Evolutionary conservation across 768 basidiomycete species (phyloP).

Genomic region (Pleurotus platypus): DNA sequence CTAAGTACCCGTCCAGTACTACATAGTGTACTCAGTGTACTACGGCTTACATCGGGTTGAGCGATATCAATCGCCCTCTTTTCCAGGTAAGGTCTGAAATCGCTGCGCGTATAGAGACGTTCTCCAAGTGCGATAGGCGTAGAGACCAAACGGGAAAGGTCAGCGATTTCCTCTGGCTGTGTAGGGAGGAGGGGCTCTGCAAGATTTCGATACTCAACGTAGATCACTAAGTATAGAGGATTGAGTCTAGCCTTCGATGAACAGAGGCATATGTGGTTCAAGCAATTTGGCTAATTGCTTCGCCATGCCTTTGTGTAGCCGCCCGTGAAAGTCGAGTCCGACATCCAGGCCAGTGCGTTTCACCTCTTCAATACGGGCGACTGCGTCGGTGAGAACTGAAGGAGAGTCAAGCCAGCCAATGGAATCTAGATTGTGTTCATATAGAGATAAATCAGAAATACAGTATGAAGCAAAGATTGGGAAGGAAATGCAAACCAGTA

Average conservation of each 20-base stretch:
- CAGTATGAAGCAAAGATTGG: too few relatives aligned
- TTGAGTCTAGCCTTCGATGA: constrained; percentile 50
- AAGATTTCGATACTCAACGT: too few relatives aligned
- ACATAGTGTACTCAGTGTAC: constrained; percentile 35
- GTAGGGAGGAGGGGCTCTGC: constrained; percentile 46
- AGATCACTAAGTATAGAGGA: too few relatives aligned
- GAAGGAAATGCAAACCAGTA: constrained; percentile 36
- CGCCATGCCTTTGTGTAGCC: constrained; percentile 66
- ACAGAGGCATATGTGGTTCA: constrained; percentile 56
- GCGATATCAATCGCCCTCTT: constrained; percentile 61
- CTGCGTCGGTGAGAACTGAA: constrained; percentile 41
- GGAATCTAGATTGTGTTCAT: too few relatives aligned
- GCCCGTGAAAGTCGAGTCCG: constrained; percentile 68
- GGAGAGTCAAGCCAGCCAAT: constrained; percentile 65
- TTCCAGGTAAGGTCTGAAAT: constrained; percentile 66
- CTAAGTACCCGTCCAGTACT: constrained; percentile 8
- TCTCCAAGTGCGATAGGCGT: constrained; percentile 64
- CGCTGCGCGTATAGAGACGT: constrained; percentile 56
- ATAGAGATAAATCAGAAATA: too few relatives aligned
- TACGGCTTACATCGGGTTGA: constrained; percentile 54
- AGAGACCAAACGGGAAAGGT: constrained; percentile 49
- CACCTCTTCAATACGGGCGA: constrained; percentile 49
- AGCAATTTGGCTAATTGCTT: constrained; percentile 62
- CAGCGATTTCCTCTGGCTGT: constrained; percentile 59
- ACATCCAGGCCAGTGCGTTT: constrained; percentile 57